Percentiles rank a stretch among this genome's conserved stretches.
Evolutionary conservation across 805 yeast genomes (phyloP).

Genomic region (Starmerella bombicola): DNA sequence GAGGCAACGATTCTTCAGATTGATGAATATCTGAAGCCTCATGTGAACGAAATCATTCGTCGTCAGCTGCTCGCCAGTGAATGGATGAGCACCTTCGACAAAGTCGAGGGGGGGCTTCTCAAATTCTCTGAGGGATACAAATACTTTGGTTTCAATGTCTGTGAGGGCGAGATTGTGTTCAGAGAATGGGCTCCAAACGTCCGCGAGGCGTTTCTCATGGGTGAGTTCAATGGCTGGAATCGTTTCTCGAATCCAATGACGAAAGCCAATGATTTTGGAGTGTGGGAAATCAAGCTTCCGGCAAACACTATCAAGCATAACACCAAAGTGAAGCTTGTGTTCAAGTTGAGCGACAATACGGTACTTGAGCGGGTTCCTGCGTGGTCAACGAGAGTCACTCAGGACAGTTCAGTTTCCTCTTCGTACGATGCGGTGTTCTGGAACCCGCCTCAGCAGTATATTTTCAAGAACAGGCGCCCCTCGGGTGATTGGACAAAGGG

Average conservation of each 20-base stretch:
- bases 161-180: conserved; percentile 45
- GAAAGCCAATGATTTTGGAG: conserved; percentile 52
- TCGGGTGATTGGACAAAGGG: conserved; percentile 32
- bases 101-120: conserved; percentile 51
- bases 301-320: conserved; percentile 67
- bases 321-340: conserved; percentile 52
- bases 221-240: conserved; percentile 86
- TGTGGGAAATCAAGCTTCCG: conserved; percentile 51
- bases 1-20: conserved; percentile 38
- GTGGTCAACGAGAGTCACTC: conserved; percentile 76
- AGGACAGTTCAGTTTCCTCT: conserved; percentile 35
- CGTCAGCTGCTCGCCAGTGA: conserved; percentile 55
- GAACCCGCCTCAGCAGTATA: conserved; percentile 59
- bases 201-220: conserved; percentile 57
- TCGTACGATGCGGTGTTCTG: conserved; percentile 81
- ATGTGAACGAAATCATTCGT: conserved; percentile 49
- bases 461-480: conserved; percentile 58
- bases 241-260: conserved; percentile 41
- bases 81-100: conserved; percentile 46
- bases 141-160: conserved; percentile 61
- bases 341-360: conserved; percentile 56
- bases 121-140: conserved; percentile 68
- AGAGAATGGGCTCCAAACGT: conserved; percentile 92
- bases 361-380: conserved; percentile 74
- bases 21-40: conserved; percentile 85